Base-by-base conservation (phyloP, 2,329 filamentous ascomycete genomes). In the Alternaria triticimaculans region DNA sequence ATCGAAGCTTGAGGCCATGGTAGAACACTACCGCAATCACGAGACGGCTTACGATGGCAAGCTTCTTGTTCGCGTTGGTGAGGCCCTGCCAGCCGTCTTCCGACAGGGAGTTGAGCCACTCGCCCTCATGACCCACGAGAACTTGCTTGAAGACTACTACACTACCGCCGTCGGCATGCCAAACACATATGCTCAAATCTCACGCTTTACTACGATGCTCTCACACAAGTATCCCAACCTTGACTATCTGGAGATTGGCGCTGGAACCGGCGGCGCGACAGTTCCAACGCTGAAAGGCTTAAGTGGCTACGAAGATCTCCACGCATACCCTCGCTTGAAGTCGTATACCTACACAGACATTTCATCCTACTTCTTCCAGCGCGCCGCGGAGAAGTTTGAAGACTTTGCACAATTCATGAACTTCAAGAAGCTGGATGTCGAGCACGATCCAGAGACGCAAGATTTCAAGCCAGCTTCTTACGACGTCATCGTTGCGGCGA, bases 401-500 rank as follows among this genome's bases (percentile, higher is more conserved):
- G 50, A 58, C 2, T 66, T 66, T 23, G n/a, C 46, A 9, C 43
- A 62, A 1, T 65, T 66, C 6, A 65, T 73, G 56, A 64, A 65
- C 5, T 73, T 67, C 44, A 62, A 57, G 21, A 68, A 67, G 18
- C 62, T 75, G 5, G 70, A 76, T 48, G 66, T 74, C 14, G 65
- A 72, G 43, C 41, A 61, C 18, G 72, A 76, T 53, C 65, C 68
- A 2, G 45, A 54, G 2, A 58, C 51, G 2, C 73, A 76, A 44
- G 70, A 66, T 11, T 73, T 74, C 25, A 63, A 65, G 11, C 48
- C 58, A 10, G 62, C 56, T 9, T 65, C 62, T 6, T 73, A 69
- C 60, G 70, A 76, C 55, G 56, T 76, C 6, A 65, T 72, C 2
- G 55, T 74, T 84, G 15, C 57, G 82, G 20, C 60, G 80, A 8